Conservation (phyloP, 2,329 filamentous ascomycete species). For the Aspergillus fumigatiaffinis region DNA sequence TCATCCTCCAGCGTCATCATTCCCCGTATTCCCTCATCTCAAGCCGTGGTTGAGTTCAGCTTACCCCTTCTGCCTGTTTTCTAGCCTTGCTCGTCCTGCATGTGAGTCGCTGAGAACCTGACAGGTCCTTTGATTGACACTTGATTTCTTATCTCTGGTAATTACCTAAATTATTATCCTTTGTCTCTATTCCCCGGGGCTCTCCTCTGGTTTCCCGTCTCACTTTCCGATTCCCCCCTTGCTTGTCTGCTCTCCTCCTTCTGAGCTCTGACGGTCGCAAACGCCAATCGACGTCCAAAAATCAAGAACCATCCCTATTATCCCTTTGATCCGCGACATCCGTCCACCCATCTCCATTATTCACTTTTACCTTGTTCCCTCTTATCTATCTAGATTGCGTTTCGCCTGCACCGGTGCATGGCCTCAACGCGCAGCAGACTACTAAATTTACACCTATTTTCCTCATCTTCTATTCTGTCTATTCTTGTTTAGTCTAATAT, state of each 20-base stretch:
- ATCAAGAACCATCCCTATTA: not conserved
- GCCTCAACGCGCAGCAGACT: slow-evolving; percentile 4
- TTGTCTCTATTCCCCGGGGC: slow-evolving; percentile 1
- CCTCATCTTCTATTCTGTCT: slow-evolving; percentile 2
- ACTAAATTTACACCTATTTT: not conserved
- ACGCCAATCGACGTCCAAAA: slow-evolving; percentile 6
- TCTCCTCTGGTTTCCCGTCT: slow-evolving; percentile 3
- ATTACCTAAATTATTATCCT: not conserved
- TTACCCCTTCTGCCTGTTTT: not conserved
- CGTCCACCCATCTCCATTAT: slow-evolving; percentile 10
- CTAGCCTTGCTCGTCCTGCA: slow-evolving; percentile 7
- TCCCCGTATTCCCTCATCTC: slow-evolving; percentile 7
- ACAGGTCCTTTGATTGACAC: not conserved
- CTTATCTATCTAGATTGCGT: slow-evolving; percentile 17
- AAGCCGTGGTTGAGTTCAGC: slow-evolving; percentile 10
- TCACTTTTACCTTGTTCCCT: slow-evolving; percentile 8
- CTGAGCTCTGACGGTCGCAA: slow-evolving; percentile 17
- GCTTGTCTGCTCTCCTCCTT: slow-evolving; percentile 12
- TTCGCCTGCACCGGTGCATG: slow-evolving; percentile 22
- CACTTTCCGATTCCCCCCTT: slow-evolving; percentile 17
- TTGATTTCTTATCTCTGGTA: slow-evolving; percentile 1
- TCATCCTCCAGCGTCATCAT: not conserved
- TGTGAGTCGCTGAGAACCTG: slow-evolving; percentile 9
- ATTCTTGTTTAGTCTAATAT: not conserved
- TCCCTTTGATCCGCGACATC: slow-evolving; percentile 13